Evolutionary conservation across 441 rosid genomes (phyloP).

Genomic region (Populus hybrid): DNA sequence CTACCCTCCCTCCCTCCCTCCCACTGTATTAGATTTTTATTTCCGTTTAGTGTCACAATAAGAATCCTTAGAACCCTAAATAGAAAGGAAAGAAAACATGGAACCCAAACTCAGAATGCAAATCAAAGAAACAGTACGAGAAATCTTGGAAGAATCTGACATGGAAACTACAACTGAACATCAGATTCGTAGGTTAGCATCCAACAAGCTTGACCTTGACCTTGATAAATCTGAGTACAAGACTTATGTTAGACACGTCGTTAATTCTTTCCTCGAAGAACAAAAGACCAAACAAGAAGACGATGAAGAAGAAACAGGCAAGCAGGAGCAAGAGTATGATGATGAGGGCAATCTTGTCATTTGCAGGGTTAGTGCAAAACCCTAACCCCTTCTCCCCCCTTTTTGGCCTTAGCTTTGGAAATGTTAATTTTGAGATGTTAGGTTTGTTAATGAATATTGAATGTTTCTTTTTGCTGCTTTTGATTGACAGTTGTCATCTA

Average conservation of each 20-base stretch:
- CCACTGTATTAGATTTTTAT: not conserved
- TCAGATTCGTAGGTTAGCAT: conserved; percentile 66
- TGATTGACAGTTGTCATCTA: conserved; percentile 49
- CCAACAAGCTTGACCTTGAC: conserved; percentile 58
- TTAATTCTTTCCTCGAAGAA: conserved; percentile 61
- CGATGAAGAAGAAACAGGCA: conserved; percentile 22
- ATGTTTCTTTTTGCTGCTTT: not conserved
- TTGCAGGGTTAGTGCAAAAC: conserved; percentile 51
- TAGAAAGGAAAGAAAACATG: conserved; percentile 29
- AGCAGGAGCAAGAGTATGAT: conserved; percentile 43
- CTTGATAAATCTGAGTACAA: conserved; percentile 61
- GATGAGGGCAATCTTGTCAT: conserved; percentile 81
- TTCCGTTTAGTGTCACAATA: not conserved
- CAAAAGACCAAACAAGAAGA: conserved; percentile 35
- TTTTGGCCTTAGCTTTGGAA: not conserved
- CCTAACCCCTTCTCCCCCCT: not conserved
- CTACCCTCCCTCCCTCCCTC: not conserved
- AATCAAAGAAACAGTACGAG: conserved; percentile 54
- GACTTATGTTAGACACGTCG: conserved; percentile 53
- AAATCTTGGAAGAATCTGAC: conserved; percentile 66
- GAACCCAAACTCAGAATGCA: conserved; percentile 43
- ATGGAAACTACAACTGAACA: conserved; percentile 68
- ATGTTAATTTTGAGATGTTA: not conserved
- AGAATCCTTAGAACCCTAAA: not conserved
- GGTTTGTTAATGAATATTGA: not conserved